Conservation (phyloP, 305 asterid species). For the Andrographis paniculata region DNA sequence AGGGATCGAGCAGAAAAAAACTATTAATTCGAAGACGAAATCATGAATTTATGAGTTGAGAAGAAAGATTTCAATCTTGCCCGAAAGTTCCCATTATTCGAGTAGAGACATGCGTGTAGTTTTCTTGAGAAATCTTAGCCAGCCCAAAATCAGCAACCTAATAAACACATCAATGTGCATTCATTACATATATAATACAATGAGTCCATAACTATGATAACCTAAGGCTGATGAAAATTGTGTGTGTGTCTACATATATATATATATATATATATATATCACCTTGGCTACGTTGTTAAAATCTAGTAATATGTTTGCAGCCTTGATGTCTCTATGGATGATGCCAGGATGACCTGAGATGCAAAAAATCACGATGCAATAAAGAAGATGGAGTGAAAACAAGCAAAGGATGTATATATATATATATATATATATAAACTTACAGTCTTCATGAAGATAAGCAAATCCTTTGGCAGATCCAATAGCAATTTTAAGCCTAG, state of each 20-base stretch:
- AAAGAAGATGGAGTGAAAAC: not conserved
- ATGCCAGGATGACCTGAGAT: conserved; percentile 78
- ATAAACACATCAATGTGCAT: not conserved
- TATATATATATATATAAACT: conserved; percentile 8
- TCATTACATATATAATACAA: no score
- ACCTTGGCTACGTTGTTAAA: conserved; percentile 73
- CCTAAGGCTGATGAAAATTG: no score
- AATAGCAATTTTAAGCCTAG: conserved; percentile 61
- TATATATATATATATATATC: no score
- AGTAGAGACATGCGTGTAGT: conserved; percentile 77
- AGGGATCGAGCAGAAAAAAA: not conserved
- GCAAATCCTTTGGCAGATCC: conserved; percentile 94
- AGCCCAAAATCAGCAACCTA: conserved; percentile 94
- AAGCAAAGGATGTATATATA: not conserved
- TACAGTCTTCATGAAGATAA: conserved; percentile 91
- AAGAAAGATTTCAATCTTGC: conserved; percentile 20
- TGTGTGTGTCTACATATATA: no score
- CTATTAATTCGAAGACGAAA: not conserved
- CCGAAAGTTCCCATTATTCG: conserved; percentile 97
- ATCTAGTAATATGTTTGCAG: conserved; percentile 73
- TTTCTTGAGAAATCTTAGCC: conserved; percentile 80
- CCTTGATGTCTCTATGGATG: conserved; percentile 83
- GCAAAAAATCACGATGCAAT: conserved; percentile 2
- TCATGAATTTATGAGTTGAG: no score
- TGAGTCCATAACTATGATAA: no score